Base-by-base conservation (phyloP, 1,284 basidiomycete genomes). In the Melampsora americana region DNA sequence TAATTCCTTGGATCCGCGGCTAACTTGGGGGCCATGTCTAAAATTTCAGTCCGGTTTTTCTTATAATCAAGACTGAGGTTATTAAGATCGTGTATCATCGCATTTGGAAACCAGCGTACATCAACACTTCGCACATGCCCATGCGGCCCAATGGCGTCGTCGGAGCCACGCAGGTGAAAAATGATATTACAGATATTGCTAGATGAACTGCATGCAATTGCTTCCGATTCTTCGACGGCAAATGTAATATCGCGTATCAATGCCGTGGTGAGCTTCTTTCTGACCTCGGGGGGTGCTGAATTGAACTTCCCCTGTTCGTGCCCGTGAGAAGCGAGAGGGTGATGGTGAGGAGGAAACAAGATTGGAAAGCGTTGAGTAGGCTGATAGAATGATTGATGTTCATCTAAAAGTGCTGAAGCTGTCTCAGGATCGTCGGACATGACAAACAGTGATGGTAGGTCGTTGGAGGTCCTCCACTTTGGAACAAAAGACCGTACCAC, bases 1-100 rank as follows among this genome's bases (percentile, higher is more conserved):
- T 59, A 59, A 59, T 59, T 59, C 53, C 28, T 59, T 59, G n/a
- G 23, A 59, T 59, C 53, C 14, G n/a, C 14, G n/a, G 53, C 53
- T 59, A 59, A 59, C 28, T 59, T 28, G 23, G 53, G 53, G n/a
- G 14, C n/a, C 23, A 59, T 23, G 1, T 18, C 53, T 23, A 59
- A 18, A 23, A 59, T 59, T 59, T 59, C 23, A 4, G 5, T 20
- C n/a, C 12, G 20, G 14, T 59, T 20, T 28, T 59, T 59, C 53
- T 9, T 14, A 5, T 23, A 28, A 59, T 59, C 18, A 2, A 59
- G 28, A 28, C 53, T 59, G 28, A 59, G 53, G 12, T 59, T 28
- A 26, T 23, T 23, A 6, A 59, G 53, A 59, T 59, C 53, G 9
- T 28, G 28, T 2, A 23, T 59, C 28, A 28, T 28, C n/a, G 53